These are phyloP conservation scores for Saturnispora diversa DNA, from an alignment of 805 yeast genomes.

Conservation along the genomic window DNA sequence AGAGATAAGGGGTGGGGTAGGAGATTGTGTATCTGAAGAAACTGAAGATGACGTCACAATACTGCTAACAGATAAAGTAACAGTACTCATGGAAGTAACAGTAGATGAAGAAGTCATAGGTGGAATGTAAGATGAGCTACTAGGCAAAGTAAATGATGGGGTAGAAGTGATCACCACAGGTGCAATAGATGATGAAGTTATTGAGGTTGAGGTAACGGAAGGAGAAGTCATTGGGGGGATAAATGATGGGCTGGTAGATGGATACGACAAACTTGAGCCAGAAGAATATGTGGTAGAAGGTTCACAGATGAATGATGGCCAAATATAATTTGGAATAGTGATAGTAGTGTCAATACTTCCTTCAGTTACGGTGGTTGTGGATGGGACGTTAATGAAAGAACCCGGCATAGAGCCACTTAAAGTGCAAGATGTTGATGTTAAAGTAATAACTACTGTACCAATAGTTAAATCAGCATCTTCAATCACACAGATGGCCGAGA, in stretches of 20 bases:
- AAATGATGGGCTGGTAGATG: no score
- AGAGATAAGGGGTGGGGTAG: no score
- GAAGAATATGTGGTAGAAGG: neutral
- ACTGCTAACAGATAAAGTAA: neutral
- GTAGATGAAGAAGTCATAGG: no score
- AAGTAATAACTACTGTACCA: neutral
- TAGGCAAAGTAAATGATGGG: neutral
- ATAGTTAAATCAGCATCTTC: conserved; percentile 1
- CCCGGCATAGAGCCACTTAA: conserved; percentile 9
- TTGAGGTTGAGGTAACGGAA: neutral
- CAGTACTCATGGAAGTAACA: neutral
- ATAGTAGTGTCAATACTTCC: conserved; percentile 3
- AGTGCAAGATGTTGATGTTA: conserved; percentile 8
- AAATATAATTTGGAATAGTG: conserved; percentile 5
- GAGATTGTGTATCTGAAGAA: no score
- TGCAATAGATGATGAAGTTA: neutral
- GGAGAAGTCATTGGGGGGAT: neutral
- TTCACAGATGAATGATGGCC: conserved; percentile 9
- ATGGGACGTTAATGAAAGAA: conserved; percentile 7
- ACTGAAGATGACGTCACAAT: no score
- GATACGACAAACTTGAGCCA: neutral
- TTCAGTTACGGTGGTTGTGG: conserved; percentile 1
- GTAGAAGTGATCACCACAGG: neutral
- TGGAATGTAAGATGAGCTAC: no score
- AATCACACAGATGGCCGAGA: neutral